Conservation (phyloP, 2,329 filamentous ascomycete species). For the Clarireedia homoeocarpa region DNA sequence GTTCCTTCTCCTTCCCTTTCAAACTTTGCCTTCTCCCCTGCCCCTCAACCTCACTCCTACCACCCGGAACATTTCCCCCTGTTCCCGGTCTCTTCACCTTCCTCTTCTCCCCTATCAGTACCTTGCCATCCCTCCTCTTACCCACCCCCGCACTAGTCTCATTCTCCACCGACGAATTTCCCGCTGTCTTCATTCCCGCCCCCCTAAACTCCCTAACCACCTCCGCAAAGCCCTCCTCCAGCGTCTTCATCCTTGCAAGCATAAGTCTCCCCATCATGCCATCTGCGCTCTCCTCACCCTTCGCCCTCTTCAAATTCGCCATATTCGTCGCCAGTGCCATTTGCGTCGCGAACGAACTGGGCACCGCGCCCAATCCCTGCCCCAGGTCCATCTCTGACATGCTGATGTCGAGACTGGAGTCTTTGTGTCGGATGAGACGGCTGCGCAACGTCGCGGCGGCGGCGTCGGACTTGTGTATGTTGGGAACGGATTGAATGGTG, state of each 20-base stretch:
- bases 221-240: conserved; percentile 85
- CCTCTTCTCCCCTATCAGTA: conserved; percentile 1
- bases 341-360: conserved; percentile 74
- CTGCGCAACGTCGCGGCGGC: conserved; percentile 10
- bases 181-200: conserved; percentile 21
- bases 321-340: conserved; percentile 66
- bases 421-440: conserved; percentile 27
- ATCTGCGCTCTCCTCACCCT: conserved; percentile 43
- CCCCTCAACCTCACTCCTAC: conserved; percentile 17
- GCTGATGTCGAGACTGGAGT: conserved; percentile 58
- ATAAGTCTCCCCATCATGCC: conserved; percentile 73
- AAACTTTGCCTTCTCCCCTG: neutral
- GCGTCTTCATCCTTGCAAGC: conserved; percentile 81
- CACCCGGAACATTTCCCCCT: conserved; percentile 3
- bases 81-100: conserved; percentile 6
- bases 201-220: conserved; percentile 65
- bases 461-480: conserved; percentile 31
- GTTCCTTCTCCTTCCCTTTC: neutral
- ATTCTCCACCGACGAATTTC: conserved; percentile 22
- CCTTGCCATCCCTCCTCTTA: conserved; percentile 4
- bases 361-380: conserved; percentile 55
- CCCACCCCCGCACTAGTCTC: conserved; percentile 12
- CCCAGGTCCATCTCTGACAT: conserved; percentile 66
- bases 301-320: conserved; percentile 37
- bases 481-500: conserved; percentile 48